A percentile compares a stretch with the other conserved stretches of the same genome.
Evolutionary conservation across 2,329 filamentous ascomycete species (phyloP).

Genomic region (Neurospora crassa): DNA sequence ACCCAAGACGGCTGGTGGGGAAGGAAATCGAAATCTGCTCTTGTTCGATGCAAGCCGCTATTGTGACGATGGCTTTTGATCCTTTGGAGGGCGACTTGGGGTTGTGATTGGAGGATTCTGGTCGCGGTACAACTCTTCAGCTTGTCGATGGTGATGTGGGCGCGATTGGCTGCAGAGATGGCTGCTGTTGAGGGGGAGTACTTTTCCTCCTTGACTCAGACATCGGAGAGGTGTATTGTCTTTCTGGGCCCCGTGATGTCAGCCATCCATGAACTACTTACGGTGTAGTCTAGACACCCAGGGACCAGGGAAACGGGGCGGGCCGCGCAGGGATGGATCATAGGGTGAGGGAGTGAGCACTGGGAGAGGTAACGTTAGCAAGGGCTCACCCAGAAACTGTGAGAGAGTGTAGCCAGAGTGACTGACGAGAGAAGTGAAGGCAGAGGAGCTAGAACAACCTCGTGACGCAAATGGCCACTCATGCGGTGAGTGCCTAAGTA

Average conservation of each 20-base stretch:
- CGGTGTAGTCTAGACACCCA: not conserved
- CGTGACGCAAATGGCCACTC: not conserved
- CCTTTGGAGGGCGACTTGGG: not conserved
- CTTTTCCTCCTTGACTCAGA: not conserved
- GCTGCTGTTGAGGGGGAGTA: not conserved
- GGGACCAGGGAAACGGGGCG: not conserved
- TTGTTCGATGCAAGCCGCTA: not conserved
- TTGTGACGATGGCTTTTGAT: not conserved
- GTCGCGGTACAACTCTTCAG: not conserved
- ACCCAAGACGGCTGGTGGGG: not conserved
- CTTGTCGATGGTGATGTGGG: not conserved
- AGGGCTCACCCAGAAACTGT: not conserved
- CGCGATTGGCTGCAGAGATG: not conserved
- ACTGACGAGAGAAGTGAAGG: not conserved
- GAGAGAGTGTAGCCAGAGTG: not conserved
- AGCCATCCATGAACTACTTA: not conserved
- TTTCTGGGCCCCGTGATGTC: not conserved
- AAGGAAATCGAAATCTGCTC: not conserved
- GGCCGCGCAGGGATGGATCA: not conserved
- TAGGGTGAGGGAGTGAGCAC: not conserved
- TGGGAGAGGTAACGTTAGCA: not conserved
- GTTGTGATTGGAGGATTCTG: not conserved
- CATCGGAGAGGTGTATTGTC: not conserved
- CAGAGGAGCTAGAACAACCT: not conserved
- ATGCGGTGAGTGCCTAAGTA: not conserved